Conservation (phyloP, 805 yeast genomes). For the Millerozyma miso region DNA sequence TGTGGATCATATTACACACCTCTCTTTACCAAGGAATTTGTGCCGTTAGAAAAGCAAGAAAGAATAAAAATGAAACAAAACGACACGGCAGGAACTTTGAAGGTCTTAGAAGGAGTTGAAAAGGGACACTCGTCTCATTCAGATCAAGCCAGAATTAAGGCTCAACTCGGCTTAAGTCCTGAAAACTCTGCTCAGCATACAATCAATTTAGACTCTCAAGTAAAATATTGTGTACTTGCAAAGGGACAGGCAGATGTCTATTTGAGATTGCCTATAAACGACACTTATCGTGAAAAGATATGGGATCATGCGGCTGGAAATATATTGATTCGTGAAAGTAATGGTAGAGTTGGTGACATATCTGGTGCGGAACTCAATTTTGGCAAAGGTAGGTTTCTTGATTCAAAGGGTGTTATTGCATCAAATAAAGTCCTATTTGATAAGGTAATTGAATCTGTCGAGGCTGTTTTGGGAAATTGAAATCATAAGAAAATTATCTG, state of each 20-base stretch:
- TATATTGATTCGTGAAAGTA: constrained; percentile 80
- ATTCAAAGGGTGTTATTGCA: constrained; percentile 92
- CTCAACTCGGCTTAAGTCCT: constrained; percentile 38
- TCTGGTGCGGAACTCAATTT: constrained; percentile 72
- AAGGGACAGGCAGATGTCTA: constrained; percentile 92
- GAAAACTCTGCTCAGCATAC: constrained; percentile 58
- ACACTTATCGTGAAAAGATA: constrained; percentile 81
- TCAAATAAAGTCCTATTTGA: constrained; percentile 49
- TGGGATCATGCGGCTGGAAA: constrained; percentile 99
- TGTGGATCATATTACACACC: constrained; percentile 60
- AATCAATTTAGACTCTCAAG: constrained; percentile 90
- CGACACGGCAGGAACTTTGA: constrained; percentile 44
- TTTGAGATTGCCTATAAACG: constrained; percentile 76
- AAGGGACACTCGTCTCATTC: constrained; percentile 91
- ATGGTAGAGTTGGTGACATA: constrained; percentile 85
- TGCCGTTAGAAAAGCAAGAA: constrained; percentile 25
- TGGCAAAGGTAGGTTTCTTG: constrained; percentile 76
- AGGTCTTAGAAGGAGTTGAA: constrained; percentile 91
- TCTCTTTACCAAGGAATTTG: constrained; percentile 35
- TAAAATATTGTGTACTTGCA: constrained; percentile 87
- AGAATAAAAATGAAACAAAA: constrained; percentile 52
- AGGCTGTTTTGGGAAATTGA: constrained; percentile 16
- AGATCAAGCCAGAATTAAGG: constrained; percentile 73
- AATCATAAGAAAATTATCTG: neutral
- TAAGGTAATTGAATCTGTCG: constrained; percentile 47